A percentile compares a stretch with the other conserved stretches of the same genome.
phyloP scores from a whole-genome alignment of 2,329 filamentous ascomycete species.

The Polychaeton citri region DNA sequence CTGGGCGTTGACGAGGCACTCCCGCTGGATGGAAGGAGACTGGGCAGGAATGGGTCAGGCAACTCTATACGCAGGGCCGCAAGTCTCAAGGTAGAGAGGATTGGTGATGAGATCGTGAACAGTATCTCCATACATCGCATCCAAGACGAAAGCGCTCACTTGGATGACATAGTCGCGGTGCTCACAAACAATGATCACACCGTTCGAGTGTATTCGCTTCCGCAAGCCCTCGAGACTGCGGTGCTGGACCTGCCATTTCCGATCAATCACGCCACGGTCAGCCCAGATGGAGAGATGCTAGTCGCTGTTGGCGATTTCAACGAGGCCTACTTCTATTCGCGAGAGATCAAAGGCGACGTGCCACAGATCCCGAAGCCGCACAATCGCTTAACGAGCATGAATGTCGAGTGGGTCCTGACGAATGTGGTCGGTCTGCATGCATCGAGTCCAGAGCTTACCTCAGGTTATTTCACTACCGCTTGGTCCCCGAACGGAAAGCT shows the following conservation, averaged over 20 bases:
- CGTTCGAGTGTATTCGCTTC: constrained; percentile 69
- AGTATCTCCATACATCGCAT: constrained; percentile 51
- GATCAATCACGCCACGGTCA: constrained; percentile 91
- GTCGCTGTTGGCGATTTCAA: constrained; percentile 80
- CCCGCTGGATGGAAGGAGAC: constrained; percentile 30
- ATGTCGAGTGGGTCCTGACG: constrained; percentile 27
- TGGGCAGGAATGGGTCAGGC: background rate
- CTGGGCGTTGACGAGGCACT: constrained; percentile 44
- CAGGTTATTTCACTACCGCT: constrained; percentile 61
- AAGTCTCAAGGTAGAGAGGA: constrained; percentile 42
- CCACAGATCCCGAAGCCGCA: constrained; percentile 25
- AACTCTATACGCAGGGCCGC: constrained; percentile 38
- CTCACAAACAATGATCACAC: constrained; percentile 87
- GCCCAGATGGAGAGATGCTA: constrained; percentile 69
- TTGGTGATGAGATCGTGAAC: constrained; percentile 53
- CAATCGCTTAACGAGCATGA: constrained; percentile 20
- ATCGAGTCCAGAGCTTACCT: constrained; percentile 22
- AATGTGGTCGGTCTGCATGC: constrained; percentile 29
- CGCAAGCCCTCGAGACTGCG: constrained; percentile 53
- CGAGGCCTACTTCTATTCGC: constrained; percentile 68
- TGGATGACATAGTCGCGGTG: constrained; percentile 49
- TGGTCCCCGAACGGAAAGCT: constrained; percentile 61
- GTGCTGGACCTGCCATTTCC: constrained; percentile 64
- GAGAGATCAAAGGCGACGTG: constrained; percentile 21
- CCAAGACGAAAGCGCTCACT: constrained; percentile 34